These are phyloP conservation scores for Lentinus polychrous DNA, from an alignment of 1,284 basidiomycete species.

Conservation along the genomic window DNA sequence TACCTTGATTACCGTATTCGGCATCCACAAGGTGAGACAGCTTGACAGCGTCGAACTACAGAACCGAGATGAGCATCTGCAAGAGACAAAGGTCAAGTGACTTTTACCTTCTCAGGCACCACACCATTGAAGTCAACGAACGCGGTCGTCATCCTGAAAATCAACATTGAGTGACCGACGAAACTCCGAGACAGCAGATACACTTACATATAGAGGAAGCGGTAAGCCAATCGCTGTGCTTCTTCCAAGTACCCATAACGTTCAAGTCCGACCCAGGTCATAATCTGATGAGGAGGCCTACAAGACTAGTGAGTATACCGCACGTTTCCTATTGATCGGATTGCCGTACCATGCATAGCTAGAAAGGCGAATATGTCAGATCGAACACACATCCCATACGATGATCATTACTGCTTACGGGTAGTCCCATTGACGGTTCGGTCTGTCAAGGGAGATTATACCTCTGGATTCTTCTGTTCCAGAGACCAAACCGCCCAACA, in stretches of 20 bases:
- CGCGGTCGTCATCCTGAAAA: conserved; percentile 78
- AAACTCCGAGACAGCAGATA: not conserved
- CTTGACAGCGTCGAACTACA: conserved; percentile 89
- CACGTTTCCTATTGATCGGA: not conserved
- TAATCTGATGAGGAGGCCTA: conserved; percentile 96
- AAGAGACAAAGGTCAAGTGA: too few species aligned
- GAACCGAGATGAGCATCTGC: conserved; percentile 1
- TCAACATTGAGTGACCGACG: conserved; percentile 8
- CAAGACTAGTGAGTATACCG: too few species aligned
- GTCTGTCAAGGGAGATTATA: conserved; percentile 89
- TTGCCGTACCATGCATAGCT: conserved; percentile 57
- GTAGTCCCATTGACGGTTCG: conserved; percentile 98
- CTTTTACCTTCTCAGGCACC: conserved; percentile 89
- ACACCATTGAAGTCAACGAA: conserved; percentile 96
- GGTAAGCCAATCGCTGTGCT: conserved; percentile 88
- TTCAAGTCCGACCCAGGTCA: conserved; percentile 95
- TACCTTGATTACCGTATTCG: conserved; percentile 97
- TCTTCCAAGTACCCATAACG: conserved; percentile 95
- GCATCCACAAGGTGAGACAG: conserved; percentile 94
- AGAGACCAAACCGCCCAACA: conserved; percentile 91
- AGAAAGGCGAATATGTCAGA: conserved; percentile 11
- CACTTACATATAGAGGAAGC: conserved; percentile 93
- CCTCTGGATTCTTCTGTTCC: conserved; percentile 97
- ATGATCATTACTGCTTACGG: conserved; percentile 47
- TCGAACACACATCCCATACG: conserved; percentile 12